A percentile compares a stretch with the other conserved stretches of the same genome.
Evolutionary conservation across 2,329 filamentous ascomycete species (phyloP).

Genomic region (Chalaropsis thielavioides): DNA sequence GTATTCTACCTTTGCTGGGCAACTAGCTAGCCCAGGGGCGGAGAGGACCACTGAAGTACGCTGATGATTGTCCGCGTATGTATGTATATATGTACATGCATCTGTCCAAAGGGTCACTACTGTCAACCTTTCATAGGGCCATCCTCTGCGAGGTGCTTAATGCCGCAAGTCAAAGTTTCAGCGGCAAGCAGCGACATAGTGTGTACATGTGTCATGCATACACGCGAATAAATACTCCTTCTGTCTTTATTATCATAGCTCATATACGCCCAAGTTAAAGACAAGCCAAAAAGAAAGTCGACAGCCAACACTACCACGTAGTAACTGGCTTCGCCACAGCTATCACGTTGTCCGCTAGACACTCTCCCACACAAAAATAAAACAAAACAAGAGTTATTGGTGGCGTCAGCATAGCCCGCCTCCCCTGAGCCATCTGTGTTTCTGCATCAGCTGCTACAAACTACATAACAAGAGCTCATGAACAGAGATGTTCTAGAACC

Average conservation of each 20-base stretch:
- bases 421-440: neutral
- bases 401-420: neutral
- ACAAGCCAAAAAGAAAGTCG: too few species aligned
- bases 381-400: neutral
- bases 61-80: neutral
- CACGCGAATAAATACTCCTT: neutral
- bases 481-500: neutral
- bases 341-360: neutral
- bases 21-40: too few species aligned
- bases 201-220: neutral
- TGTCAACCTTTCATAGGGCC: neutral
- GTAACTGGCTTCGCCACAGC: neutral
- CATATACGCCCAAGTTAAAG: too few species aligned
- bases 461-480: neutral
- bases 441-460: constrained; percentile 3
- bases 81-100: neutral
- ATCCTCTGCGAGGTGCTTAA: neutral
- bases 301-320: too few species aligned
- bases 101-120: neutral
- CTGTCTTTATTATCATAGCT: too few species aligned
- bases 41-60: too few species aligned
- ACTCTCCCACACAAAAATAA: neutral
- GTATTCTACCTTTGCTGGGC: too few species aligned
- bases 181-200: neutral
- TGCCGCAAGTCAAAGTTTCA: neutral